These are phyloP conservation scores for Triangularia verruculosa DNA, from an alignment of 2,329 filamentous ascomycete genomes.

Conservation along the genomic window DNA sequence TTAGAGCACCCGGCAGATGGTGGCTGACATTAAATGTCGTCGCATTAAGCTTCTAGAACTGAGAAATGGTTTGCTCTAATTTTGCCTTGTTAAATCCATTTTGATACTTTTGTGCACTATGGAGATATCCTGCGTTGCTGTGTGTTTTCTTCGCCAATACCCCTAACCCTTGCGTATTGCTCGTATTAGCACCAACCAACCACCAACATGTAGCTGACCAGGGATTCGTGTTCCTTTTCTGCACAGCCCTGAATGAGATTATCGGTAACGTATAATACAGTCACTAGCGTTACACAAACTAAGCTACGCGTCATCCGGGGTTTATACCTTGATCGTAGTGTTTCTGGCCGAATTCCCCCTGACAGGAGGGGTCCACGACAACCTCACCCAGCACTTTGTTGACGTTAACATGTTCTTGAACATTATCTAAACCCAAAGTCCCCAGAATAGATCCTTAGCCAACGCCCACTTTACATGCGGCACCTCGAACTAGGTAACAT, in stretches of 20 bases:
- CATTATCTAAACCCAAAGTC: not conserved
- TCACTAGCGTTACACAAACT: not conserved
- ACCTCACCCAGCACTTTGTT: not conserved
- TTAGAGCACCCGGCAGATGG: not conserved
- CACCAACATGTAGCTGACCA: not conserved
- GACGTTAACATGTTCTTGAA: not conserved
- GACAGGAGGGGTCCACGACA: not conserved
- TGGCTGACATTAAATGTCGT: not conserved
- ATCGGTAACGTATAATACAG: not conserved
- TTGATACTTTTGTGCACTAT: too few species aligned
- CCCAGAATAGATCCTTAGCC: not conserved
- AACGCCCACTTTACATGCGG: too few species aligned
- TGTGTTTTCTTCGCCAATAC: too few species aligned
- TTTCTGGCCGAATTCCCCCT: not conserved
- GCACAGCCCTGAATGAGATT: not conserved
- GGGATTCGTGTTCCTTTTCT: not conserved
- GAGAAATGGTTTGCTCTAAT: too few species aligned
- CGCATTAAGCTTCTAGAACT: not conserved
- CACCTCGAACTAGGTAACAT: not conserved
- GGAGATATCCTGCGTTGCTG: too few species aligned
- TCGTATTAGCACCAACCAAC: not conserved
- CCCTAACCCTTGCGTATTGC: not conserved
- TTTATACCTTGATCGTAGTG: not conserved
- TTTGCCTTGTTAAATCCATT: too few species aligned
- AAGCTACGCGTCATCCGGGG: not conserved